Base-by-base conservation (phyloP, 2,329 filamentous ascomycete genomes). In the Ophiognomonia clavigignenti-juglandacearum region DNA sequence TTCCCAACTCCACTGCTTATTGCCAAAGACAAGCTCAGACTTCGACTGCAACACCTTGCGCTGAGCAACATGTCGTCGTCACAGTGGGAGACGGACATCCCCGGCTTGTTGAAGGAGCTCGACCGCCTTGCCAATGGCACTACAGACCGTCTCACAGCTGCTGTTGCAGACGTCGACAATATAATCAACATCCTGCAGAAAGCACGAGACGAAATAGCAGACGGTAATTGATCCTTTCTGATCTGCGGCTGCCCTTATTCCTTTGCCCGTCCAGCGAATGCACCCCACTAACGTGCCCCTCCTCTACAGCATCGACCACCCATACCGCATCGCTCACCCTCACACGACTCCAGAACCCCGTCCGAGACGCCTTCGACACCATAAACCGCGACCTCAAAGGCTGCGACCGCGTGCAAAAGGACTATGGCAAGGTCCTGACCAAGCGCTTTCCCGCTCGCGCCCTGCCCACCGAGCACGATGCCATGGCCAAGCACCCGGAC, bases 391-490 rank as follows among this genome's bases (percentile, higher is more conserved):
- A 88, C 58, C 70, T 97, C 41, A 93, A 89, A 64, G 86, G 88
- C 46, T 83, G 93, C 3, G 86, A 95, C 57, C 85, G 85, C 53
- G 83, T 85, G 2, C 83, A 95, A 48, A 89, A 85, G 63, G 85
- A 85, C 55, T 95, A 95, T 65, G 83, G 83, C 56, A 96, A 91
- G 62, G 82, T 87, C 6, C 72, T 98, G 24, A 88, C 96, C 64
- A 88, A 85, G 74, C 59, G 59, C 10, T 63, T 67, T 18, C 74
- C 71, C 4, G 58, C 64, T 9, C 80, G 83, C 13, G 72, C 86
- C 13, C 81, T 92, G 0, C 86, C 84, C 13, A 86, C 82, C 59
- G 86, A 91, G 48, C 83, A 89, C 58, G 89, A 95, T 65, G 85
- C 83, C 27, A 82, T 96, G 64, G 83, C 81, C 2, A 78, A 83